These are phyloP conservation scores for Zea luxurians DNA, from an alignment of 176 grass and related monocot species.

Conservation along the genomic window DNA sequence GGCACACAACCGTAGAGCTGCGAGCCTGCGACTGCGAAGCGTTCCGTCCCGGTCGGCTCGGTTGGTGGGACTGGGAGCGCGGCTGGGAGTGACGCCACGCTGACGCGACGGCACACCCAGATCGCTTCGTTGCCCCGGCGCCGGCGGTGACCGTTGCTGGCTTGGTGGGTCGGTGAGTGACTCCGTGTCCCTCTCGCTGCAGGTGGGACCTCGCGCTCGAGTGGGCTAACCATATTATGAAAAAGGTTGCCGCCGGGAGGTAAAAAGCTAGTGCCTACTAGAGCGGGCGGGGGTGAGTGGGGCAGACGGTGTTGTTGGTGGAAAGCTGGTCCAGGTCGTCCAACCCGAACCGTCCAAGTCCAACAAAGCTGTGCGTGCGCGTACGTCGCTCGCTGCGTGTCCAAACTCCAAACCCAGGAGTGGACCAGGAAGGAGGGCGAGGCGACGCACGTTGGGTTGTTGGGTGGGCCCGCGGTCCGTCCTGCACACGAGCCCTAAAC, in stretches of 20 bases:
- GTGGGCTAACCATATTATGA: too few species aligned
- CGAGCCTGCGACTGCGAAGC: background rate
- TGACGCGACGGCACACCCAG: too few species aligned
- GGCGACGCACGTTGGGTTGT: background rate
- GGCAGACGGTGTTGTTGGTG: background rate
- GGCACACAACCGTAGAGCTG: background rate
- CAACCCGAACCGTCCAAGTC: background rate
- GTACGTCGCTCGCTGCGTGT: background rate
- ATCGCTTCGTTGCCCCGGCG: too few species aligned
- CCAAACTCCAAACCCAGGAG: background rate
- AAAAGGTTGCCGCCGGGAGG: too few species aligned
- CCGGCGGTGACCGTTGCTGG: too few species aligned
- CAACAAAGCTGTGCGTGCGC: background rate
- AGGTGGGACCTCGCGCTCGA: too few species aligned
- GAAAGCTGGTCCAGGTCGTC: conserved; percentile 5
- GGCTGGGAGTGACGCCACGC: too few species aligned
- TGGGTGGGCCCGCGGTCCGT: background rate
- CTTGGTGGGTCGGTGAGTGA: too few species aligned
- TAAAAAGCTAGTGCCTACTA: too few species aligned
- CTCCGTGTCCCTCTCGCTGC: too few species aligned
- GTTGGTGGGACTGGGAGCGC: background rate
- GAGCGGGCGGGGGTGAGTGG: background rate
- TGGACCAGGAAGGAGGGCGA: too few species aligned
- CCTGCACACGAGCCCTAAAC: background rate
- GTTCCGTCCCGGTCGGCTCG: background rate